phyloP scores from a whole-genome alignment of 1,284 basidiomycete genomes.

The Trichosporon asahii region DNA sequence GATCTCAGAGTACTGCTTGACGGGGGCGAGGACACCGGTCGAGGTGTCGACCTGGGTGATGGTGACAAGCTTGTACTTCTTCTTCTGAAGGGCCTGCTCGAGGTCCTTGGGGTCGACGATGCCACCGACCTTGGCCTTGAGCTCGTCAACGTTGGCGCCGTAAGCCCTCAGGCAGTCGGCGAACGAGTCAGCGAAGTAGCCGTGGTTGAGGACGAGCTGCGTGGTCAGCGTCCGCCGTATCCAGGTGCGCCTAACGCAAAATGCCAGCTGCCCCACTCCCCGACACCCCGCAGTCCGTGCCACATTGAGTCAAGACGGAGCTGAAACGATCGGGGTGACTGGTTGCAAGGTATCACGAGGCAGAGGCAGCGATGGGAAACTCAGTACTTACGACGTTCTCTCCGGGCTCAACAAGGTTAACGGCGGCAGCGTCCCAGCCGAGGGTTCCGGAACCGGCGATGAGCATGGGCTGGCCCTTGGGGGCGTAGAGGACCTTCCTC shows the following conservation, averaged over 20 bases:
- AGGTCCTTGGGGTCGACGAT: constrained; percentile 59
- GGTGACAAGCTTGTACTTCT: constrained; percentile 86
- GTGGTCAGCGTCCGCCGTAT: not conserved
- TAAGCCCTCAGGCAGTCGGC: constrained; percentile 79
- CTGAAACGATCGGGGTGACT: constrained; percentile 1
- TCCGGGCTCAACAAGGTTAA: constrained; percentile 74
- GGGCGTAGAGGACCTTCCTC: constrained; percentile 71
- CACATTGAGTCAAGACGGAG: not conserved
- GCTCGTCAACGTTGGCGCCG: constrained; percentile 82
- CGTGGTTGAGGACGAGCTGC: constrained; percentile 60
- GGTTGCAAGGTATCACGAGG: not conserved
- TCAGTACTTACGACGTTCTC: constrained; percentile 63
- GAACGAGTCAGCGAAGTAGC: constrained; percentile 87
- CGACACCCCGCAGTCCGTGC: not conserved
- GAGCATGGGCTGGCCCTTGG: constrained; percentile 74
- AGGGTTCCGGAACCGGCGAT: constrained; percentile 92
- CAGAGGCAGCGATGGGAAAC: not conserved
- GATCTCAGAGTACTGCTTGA: constrained; percentile 70
- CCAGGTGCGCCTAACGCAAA: not conserved
- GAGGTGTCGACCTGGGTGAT: constrained; percentile 89
- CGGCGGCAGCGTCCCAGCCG: constrained; percentile 73
- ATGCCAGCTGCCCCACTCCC: not conserved
- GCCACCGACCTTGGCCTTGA: constrained; percentile 78
- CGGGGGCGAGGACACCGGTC: constrained; percentile 85
- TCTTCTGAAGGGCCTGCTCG: constrained; percentile 63